These are phyloP conservation scores for Nemania sp. DNA, from an alignment of 2,329 filamentous ascomycete species.

Conservation along the genomic window DNA sequence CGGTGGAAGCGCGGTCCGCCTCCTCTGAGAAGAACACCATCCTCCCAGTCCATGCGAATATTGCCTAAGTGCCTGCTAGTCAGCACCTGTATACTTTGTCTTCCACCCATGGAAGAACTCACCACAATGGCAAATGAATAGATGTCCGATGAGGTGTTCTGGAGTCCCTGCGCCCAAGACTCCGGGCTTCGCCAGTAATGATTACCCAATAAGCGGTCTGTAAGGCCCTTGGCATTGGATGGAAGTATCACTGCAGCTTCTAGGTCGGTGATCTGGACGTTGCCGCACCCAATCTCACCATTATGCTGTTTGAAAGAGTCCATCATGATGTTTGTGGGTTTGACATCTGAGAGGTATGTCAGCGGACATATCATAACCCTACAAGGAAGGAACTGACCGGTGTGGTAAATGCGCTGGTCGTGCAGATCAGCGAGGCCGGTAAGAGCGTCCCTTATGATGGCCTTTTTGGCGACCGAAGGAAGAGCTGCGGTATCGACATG, in stretches of 20 bases:
- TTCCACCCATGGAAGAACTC: slow-evolving; percentile 13
- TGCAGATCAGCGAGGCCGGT: slow-evolving; percentile 17
- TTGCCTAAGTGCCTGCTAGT: slow-evolving; percentile 14
- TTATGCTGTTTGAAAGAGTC: slow-evolving; percentile 17
- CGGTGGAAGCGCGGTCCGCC: slow-evolving; percentile 17
- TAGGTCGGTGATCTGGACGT: slow-evolving; percentile 15
- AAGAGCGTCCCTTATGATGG: slow-evolving; percentile 18
- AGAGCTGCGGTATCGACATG: slow-evolving; percentile 18
- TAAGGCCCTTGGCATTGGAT: slow-evolving; percentile 17
- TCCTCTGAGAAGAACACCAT: slow-evolving; percentile 19
- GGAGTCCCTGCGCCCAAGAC: slow-evolving; percentile 18
- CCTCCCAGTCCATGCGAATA: slow-evolving; percentile 16
- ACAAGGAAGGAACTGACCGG: slow-evolving; percentile 7
- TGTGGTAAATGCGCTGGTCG: slow-evolving; percentile 15
- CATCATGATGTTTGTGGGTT: slow-evolving; percentile 21
- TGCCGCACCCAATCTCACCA: slow-evolving; percentile 13
- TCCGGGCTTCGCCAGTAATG: slow-evolving; percentile 21
- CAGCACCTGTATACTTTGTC: slow-evolving; percentile 10
- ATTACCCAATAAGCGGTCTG: slow-evolving; percentile 20
- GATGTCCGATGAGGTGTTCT: slow-evolving; percentile 22
- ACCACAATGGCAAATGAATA: slow-evolving; percentile 19
- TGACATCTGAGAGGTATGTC: slow-evolving; percentile 19
- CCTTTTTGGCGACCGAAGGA: slow-evolving; percentile 16
- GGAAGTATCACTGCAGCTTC: slow-evolving; percentile 13
- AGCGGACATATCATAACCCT: slow-evolving; percentile 8